These are phyloP conservation scores for Candida boidinii DNA, from an alignment of 805 yeast genomes.

Conservation along the genomic window DNA sequence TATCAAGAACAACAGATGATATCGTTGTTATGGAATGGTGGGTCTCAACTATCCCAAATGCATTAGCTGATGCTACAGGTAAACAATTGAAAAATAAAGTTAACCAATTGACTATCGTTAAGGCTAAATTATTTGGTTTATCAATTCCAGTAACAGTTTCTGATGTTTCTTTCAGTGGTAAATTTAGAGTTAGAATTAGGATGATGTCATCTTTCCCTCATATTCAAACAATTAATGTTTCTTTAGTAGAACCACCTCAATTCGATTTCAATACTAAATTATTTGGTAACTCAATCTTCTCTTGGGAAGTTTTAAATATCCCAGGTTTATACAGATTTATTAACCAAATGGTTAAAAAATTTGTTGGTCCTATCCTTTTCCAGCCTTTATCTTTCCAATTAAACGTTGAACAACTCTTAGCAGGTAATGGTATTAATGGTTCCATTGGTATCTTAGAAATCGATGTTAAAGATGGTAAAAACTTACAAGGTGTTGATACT, in stretches of 20 bases:
- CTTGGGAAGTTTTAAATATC: slow-evolving; percentile 77
- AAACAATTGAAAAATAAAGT: slow-evolving; percentile 81
- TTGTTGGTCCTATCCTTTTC: slow-evolving; percentile 80
- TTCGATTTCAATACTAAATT: slow-evolving; percentile 73
- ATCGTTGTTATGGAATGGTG: slow-evolving; percentile 98
- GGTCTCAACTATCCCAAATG: slow-evolving; percentile 87
- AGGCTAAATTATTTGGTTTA: slow-evolving; percentile 75
- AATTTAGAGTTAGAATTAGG: slow-evolving; percentile 74
- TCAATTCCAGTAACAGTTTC: slow-evolving; percentile 74
- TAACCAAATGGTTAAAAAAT: slow-evolving; percentile 77
- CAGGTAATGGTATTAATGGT: slow-evolving; percentile 71
- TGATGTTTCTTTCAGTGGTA: slow-evolving; percentile 67
- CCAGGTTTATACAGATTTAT: slow-evolving; percentile 85
- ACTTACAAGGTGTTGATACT: slow-evolving; percentile 60
- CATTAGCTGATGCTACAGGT: slow-evolving; percentile 71
- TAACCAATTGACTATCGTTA: slow-evolving; percentile 72
- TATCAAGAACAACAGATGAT: slow-evolving; percentile 83
- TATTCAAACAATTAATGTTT: slow-evolving; percentile 80
- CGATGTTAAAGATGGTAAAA: slow-evolving; percentile 56
- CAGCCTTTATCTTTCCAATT: slow-evolving; percentile 90
- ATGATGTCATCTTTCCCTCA: slow-evolving; percentile 92
- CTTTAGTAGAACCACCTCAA: slow-evolving; percentile 78
- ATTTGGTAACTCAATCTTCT: slow-evolving; percentile 74
- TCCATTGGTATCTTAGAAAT: slow-evolving; percentile 83
- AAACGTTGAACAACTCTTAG: slow-evolving; percentile 82